phyloP scores from a whole-genome alignment of 2,329 filamentous ascomycete genomes.

The Botrytis hyacinthi region DNA sequence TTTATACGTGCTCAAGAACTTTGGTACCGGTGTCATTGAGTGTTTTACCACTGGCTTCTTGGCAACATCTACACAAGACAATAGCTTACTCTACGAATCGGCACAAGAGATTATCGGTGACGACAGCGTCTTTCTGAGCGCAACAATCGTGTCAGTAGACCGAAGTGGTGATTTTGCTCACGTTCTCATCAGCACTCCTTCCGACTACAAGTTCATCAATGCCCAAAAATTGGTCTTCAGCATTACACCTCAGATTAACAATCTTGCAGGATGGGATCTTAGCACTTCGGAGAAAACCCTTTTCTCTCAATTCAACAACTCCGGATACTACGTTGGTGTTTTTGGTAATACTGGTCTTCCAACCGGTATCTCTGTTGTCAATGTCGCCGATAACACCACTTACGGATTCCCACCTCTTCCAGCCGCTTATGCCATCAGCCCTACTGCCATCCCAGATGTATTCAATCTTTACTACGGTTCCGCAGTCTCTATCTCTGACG shows the following conservation, averaged over 20 bases:
- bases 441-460: conserved; percentile 27
- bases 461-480: conserved; percentile 25
- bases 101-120: conserved; percentile 14
- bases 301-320: conserved; percentile 43
- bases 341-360: conserved; percentile 42
- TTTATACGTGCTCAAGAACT: conserved; percentile 47
- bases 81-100: conserved; percentile 27
- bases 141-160: conserved; percentile 24
- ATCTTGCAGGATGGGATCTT: conserved; percentile 42
- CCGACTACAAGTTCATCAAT: conserved; percentile 39
- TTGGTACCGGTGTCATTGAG: conserved; percentile 32
- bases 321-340: conserved; percentile 42
- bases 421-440: conserved; percentile 33
- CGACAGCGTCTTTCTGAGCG: conserved; percentile 25
- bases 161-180: conserved; percentile 27
- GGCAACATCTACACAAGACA: conserved; percentile 22
- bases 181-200: conserved; percentile 38
- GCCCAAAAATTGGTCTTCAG: conserved; percentile 45
- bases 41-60: conserved; percentile 24
- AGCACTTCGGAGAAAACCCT: conserved; percentile 38
- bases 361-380: conserved; percentile 30
- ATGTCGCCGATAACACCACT: conserved; percentile 33
- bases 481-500: conserved; percentile 20
- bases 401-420: conserved; percentile 39
- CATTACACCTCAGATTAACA: conserved; percentile 43